These are phyloP conservation scores for Pugionium dolabratum DNA, from an alignment of 345 rosid species.

Conservation along the genomic window DNA sequence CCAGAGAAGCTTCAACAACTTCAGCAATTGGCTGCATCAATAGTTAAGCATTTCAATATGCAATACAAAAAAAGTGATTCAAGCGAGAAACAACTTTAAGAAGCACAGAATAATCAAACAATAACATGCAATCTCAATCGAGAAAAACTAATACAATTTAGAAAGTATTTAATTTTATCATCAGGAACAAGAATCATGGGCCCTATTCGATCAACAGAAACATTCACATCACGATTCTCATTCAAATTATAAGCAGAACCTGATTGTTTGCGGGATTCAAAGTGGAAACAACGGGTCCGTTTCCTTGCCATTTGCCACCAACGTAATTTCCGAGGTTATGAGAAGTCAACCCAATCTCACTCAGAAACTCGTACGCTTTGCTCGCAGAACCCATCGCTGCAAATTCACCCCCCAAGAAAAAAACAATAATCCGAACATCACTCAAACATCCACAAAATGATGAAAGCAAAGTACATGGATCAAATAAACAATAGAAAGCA, in stretches of 20 bases:
- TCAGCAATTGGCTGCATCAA: slow-evolving; percentile 64
- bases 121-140: neutral
- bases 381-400: slow-evolving; percentile 69
- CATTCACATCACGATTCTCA: neutral
- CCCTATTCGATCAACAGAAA: neutral
- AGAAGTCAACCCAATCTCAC: slow-evolving; percentile 71
- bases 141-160: neutral
- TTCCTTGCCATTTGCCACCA: slow-evolving; percentile 74
- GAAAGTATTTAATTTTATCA: neutral
- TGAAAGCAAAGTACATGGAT: no score
- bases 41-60: neutral
- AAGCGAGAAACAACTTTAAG: neutral
- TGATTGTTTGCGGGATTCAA: slow-evolving; percentile 83
- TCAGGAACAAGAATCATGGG: neutral
- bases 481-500: no score
- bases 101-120: neutral
- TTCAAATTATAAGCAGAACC: slow-evolving; percentile 40
- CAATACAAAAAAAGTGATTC: neutral
- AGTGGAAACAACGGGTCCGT: slow-evolving; percentile 66
- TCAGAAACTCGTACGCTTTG: slow-evolving; percentile 69
- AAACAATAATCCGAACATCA: neutral
- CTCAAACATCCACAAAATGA: neutral
- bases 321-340: slow-evolving; percentile 71
- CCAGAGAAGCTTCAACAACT: slow-evolving; percentile 74
- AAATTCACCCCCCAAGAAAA: neutral